Conservation (phyloP, 1,284 basidiomycete species). For the Moesziomyces parantarcticus region DNA sequence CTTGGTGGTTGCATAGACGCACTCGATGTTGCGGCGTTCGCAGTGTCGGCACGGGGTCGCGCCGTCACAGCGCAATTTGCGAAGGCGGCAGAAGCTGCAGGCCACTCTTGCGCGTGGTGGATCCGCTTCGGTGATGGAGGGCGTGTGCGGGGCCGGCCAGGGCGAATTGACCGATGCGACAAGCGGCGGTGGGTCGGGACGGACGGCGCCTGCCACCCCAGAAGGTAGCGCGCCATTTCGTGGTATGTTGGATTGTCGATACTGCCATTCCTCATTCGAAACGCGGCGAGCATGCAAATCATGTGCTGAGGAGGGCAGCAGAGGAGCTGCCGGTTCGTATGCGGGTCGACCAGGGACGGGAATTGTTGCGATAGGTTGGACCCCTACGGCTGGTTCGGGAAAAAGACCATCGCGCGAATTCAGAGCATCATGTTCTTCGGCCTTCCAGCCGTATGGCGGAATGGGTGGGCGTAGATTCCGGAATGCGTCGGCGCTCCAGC, state of each 20-base stretch:
- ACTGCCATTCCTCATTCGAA: slow-evolving; percentile 28
- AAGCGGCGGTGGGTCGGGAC: slow-evolving; percentile 4
- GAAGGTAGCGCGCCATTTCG: neutral
- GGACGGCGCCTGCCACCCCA: neutral
- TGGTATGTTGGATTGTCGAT: slow-evolving; percentile 1
- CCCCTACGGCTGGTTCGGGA: neutral
- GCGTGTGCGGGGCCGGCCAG: neutral
- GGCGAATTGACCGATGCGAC: neutral
- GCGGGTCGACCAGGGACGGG: neutral
- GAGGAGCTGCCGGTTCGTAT: neutral
- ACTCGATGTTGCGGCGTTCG: slow-evolving; percentile 39
- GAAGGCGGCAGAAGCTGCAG: slow-evolving; percentile 45
- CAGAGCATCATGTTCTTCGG: neutral
- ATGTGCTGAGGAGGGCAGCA: neutral
- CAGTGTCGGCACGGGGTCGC: slow-evolving; percentile 46
- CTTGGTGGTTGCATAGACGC: slow-evolving; percentile 37
- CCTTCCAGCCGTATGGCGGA: slow-evolving; percentile 4
- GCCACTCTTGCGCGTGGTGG: slow-evolving; percentile 45
- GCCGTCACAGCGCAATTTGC: slow-evolving; percentile 49
- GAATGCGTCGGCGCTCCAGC: slow-evolving; percentile 5
- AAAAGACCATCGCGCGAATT: slow-evolving; percentile 5
- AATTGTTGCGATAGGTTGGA: slow-evolving; percentile 4
- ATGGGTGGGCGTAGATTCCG: neutral
- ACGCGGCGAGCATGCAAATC: slow-evolving; percentile 2
- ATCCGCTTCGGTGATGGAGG: slow-evolving; percentile 16